Evolutionary conservation across 2,329 filamentous ascomycete genomes (phyloP).

Genomic region (Mycogone perniciosa): DNA sequence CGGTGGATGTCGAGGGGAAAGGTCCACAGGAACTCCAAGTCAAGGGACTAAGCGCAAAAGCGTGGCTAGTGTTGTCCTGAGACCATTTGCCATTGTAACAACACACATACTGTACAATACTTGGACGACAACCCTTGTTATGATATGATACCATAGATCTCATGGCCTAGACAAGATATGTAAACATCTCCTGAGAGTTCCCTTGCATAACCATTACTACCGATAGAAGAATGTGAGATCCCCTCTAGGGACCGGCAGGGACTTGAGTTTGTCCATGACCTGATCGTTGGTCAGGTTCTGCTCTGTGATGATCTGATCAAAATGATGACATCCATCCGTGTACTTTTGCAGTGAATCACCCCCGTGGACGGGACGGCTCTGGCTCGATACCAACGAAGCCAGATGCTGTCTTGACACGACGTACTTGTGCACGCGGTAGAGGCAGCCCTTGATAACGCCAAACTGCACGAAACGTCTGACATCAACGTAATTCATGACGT

Average conservation of each 20-base stretch:
- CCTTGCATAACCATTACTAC: conserved; percentile 22
- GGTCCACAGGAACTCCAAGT: too few relatives aligned
- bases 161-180: conserved; percentile 5
- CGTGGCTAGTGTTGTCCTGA: too few relatives aligned
- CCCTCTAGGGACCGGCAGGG: conserved; percentile 44
- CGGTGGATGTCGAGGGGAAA: not conserved
- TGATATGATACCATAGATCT: conserved; percentile 5
- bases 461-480: conserved; percentile 90
- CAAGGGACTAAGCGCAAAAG: not conserved
- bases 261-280: conserved; percentile 62
- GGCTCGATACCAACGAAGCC: conserved; percentile 48
- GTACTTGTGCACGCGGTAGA: conserved; percentile 91
- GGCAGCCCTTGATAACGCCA: conserved; percentile 87
- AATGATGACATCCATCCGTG: conserved; percentile 66
- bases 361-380: conserved; percentile 34
- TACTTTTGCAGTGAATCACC: conserved; percentile 57
- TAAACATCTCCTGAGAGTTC: not conserved
- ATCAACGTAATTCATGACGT: conserved; percentile 70
- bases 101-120: conserved; percentile 22
- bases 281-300: conserved; percentile 63
- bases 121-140: conserved; percentile 12
- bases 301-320: conserved; percentile 79
- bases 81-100: conserved; percentile 12
- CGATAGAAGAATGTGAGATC: conserved; percentile 51
- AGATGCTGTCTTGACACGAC: conserved; percentile 64